phyloP scores from a whole-genome alignment of 2,329 filamentous ascomycete genomes.

The Coleophoma crateriformis region DNA sequence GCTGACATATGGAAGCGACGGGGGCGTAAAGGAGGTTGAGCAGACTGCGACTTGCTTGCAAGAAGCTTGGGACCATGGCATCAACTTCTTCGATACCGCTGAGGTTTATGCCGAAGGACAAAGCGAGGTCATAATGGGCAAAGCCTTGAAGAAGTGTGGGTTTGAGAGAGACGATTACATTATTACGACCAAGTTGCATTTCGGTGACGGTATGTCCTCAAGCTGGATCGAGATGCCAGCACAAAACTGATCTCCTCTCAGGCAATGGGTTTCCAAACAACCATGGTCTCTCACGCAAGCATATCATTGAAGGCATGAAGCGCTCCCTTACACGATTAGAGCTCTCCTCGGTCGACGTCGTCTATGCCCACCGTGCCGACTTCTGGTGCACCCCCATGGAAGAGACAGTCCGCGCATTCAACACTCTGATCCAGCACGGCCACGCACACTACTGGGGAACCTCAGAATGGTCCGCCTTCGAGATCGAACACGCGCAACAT shows the following conservation, averaged over 20 bases:
- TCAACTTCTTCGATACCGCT: constrained; percentile 51
- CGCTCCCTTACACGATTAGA: constrained; percentile 46
- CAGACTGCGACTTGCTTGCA: constrained; percentile 39
- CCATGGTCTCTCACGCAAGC: constrained; percentile 50
- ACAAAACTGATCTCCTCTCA: constrained; percentile 26
- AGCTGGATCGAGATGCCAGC: no score
- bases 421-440: constrained; percentile 59
- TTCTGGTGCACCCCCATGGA: constrained; percentile 60
- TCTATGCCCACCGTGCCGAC: constrained; percentile 66
- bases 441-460: constrained; percentile 65
- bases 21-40: constrained; percentile 23
- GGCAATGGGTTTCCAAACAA: constrained; percentile 56
- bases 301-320: constrained; percentile 59
- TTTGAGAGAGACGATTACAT: constrained; percentile 59
- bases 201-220: constrained; percentile 37
- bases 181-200: constrained; percentile 54
- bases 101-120: constrained; percentile 44
- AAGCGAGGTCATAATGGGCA: constrained; percentile 47
- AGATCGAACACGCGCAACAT: constrained; percentile 29
- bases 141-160: constrained; percentile 52
- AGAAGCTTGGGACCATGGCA: constrained; percentile 45
- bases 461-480: constrained; percentile 57
- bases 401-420: constrained; percentile 64
- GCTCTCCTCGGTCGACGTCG: constrained; percentile 57
- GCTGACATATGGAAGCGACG: constrained; percentile 59